Base-by-base conservation (phyloP, 805 yeast genomes). In the Torulaspora franciscae region DNA sequence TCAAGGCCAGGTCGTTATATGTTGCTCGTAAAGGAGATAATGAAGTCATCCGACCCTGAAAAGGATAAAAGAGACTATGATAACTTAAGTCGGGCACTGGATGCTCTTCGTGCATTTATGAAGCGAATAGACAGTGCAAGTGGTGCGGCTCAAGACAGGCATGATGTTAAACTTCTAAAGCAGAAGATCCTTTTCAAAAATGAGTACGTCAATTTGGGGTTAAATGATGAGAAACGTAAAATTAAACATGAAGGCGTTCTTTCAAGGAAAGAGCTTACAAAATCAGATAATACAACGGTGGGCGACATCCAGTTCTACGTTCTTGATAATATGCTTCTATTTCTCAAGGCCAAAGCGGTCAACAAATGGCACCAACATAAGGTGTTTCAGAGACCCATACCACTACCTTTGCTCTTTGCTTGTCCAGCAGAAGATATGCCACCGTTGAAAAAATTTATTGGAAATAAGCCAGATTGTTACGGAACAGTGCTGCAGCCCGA, bases 1-100 rank as follows among this genome's bases (percentile, higher is more conserved):
- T 89, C 96, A 11, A 78, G 99, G 62, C 89, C 96, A 26, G 98
- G 97, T 7, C 74, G 98, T 54, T 93, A 93, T 67, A 96, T 95
- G 52, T 69, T 93, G 40, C 72, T 93, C 46, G 72, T 91, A 17
- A 82, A 79, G 46, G 93, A 91, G 38, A 85, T 93, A 28, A 71
- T 87, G 52, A 91, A 93, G 62, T 89, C 98, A 0, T 77, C 83
- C n/a, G 85, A 80, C 22, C 81, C 86, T 1, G 96, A 90, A 54
- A 76, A 75, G 57, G 77, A 76, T 42, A 77, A 55, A 33, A 55
- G 65, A 45, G 75, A 71, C 47, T 46, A 63, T 23, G 69, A 70
- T 32, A 64, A 81, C 53, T 70, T 93, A 46, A 72, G 76, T 19
- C 80, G 79, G 50, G 95, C 95, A 1, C 77, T 85, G 52, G 86